Base-by-base conservation (phyloP, 2,329 filamentous ascomycete genomes). In the Reticulascus tulasneorum region DNA sequence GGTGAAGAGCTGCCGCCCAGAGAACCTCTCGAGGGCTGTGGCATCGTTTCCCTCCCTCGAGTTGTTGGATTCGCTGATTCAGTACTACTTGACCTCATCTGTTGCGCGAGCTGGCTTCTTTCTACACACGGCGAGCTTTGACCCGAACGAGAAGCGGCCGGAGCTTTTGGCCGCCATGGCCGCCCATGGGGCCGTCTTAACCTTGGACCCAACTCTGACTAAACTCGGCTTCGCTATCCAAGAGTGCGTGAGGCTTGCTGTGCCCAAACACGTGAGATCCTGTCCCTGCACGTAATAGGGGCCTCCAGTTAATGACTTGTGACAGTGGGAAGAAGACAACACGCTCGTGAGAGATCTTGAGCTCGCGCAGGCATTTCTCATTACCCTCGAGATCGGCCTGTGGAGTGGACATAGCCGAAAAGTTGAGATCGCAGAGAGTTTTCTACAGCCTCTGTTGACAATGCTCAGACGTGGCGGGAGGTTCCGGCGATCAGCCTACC, bases 201-300 rank as follows among this genome's bases (percentile, higher is more conserved):
- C 63, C 2, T 50, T 54, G 0, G 53, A 63, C 3, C 56, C 59
- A 10, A 55, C 60, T 0, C 46, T 67, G 5, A 47, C 58, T 9
- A 64, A 62, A 6, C 47, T 67, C 15, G 64, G 64, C 1, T 64
- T 58, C 43, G 63, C 64, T 2, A 45, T 67, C 18, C 52, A 64
- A 17, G 64, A 67, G 35, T 58, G 58, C 18, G 47, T 62, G 9
- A 50, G 60, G 6, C 32, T 54, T n/a, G 48, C 55, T 9, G 43
- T 62, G 27, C 42, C 45, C 6, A 39, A 46, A 20, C 27, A 44
- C 29, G 46, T 47, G 27, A 36, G 46, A 35, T 13, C 11, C 19
- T 23, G 8, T 13, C 5, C 5, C 8, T 25, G 15, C 11, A 3
- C 9, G 6, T 13, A 9, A 20, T 13, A n/a, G n/a, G 12, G 16